These are phyloP conservation scores for Ceriops decandra DNA, from an alignment of 345 rosid species.

Conservation along the genomic window DNA sequence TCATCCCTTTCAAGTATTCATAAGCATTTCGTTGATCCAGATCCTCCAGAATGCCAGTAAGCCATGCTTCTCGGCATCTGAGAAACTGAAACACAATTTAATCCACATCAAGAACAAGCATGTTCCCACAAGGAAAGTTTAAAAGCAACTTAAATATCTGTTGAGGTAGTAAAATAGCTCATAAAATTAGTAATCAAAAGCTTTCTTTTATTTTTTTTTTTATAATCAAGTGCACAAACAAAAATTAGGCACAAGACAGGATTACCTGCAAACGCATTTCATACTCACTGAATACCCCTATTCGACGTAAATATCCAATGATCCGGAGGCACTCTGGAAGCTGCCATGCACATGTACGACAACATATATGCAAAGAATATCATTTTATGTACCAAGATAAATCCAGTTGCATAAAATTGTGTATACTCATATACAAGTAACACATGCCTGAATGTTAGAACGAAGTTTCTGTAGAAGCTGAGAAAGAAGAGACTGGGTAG, in stretches of 20 bases:
- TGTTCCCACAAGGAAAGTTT: not conserved
- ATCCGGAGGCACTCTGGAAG: constrained; percentile 92
- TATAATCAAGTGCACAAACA: not conserved
- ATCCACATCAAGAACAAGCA: constrained; percentile 20
- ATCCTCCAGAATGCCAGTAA: constrained; percentile 94
- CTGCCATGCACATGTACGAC: constrained; percentile 39
- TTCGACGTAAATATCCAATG: constrained; percentile 90
- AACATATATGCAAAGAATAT: constrained; percentile 13
- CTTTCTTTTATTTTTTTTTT: not conserved
- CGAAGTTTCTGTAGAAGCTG: constrained; percentile 91
- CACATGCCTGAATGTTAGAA: constrained; percentile 81
- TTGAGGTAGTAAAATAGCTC: not conserved
- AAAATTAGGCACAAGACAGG: not conserved
- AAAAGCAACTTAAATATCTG: constrained; percentile 13
- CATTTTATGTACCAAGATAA: constrained; percentile 3
- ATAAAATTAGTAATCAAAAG: not conserved
- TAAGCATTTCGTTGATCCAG: constrained; percentile 84
- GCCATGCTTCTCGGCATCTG: constrained; percentile 98
- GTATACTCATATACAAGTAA: constrained; percentile 11
- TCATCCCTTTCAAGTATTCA: constrained; percentile 90
- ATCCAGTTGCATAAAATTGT: not conserved
- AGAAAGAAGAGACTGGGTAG: constrained; percentile 89
- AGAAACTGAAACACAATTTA: constrained; percentile 60
- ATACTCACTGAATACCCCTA: constrained; percentile 88
- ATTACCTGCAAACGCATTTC: constrained; percentile 93